phyloP scores from a whole-genome alignment of 345 rosid genomes.

The Combretum micranthum region DNA sequence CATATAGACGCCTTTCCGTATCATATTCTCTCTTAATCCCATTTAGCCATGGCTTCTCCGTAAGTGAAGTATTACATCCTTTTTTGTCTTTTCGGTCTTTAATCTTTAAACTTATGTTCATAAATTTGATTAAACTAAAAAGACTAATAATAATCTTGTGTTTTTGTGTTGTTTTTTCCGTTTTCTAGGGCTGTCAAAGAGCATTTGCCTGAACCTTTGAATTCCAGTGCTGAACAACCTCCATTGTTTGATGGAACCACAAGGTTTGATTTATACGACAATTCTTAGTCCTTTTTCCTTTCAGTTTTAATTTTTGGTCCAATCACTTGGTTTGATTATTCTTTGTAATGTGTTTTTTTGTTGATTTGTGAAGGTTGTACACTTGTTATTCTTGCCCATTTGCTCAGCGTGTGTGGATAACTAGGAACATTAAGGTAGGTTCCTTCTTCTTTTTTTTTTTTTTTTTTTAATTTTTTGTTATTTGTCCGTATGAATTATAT shows the following conservation, averaged over 20 bases:
- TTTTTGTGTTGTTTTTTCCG: slow-evolving; percentile 2
- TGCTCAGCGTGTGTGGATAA: slow-evolving; percentile 94
- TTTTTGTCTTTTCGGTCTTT: background rate
- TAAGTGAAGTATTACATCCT: too few species aligned
- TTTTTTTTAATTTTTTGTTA: background rate
- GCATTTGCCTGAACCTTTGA: slow-evolving; percentile 37
- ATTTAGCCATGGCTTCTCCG: too few species aligned
- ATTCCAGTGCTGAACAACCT: slow-evolving; percentile 54
- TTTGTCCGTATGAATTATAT: too few species aligned
- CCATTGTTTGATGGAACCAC: slow-evolving; percentile 71
- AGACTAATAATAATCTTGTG: background rate
- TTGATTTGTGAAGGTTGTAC: slow-evolving; percentile 45
- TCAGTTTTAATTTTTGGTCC: background rate
- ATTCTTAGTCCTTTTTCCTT: background rate
- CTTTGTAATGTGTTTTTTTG: background rate
- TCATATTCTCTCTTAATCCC: background rate
- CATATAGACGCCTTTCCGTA: background rate
- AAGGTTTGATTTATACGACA: slow-evolving; percentile 28
- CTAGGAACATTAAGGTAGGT: slow-evolving; percentile 78
- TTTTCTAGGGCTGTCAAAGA: slow-evolving; percentile 26
- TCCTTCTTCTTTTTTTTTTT: background rate
- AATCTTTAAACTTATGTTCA: background rate
- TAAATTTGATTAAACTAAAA: background rate
- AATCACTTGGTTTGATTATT: background rate
- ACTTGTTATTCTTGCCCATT: slow-evolving; percentile 54